These are phyloP conservation scores for Neurospora sp. DNA, from an alignment of 495 filamentous ascomycete species.

Conservation along the genomic window DNA sequence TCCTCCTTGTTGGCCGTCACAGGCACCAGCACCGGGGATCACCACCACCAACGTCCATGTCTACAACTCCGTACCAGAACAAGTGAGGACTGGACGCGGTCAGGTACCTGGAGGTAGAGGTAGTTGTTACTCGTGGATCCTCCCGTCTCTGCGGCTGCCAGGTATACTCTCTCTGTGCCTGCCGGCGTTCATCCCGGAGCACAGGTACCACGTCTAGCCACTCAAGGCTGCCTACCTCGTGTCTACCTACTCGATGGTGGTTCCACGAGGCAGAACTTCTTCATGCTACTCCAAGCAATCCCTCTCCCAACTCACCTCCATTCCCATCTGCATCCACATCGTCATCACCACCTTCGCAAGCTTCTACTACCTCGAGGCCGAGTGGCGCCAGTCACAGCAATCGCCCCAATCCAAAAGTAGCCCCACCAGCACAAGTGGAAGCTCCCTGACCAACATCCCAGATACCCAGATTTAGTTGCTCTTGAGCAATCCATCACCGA, in stretches of 20 bases:
- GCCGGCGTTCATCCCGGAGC: background rate
- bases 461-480: constrained; percentile 91
- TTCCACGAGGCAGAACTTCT: background rate
- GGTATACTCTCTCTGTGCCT: background rate
- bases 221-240: background rate
- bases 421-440: constrained; percentile 44
- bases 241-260: background rate
- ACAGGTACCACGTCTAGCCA: background rate
- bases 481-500: constrained; percentile 82
- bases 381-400: constrained; percentile 49
- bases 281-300: background rate
- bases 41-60: background rate
- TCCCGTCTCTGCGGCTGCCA: background rate
- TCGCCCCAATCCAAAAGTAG: constrained; percentile 31
- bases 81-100: background rate
- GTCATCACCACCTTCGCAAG: background rate
- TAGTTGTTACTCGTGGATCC: background rate
- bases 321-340: background rate
- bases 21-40: background rate
- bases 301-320: background rate
- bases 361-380: background rate
- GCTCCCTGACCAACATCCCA: constrained; percentile 69
- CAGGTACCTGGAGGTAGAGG: background rate
- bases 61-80: background rate
- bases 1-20: background rate